Evolutionary conservation across 1,284 basidiomycete genomes (phyloP).

Genomic region (Neonothopanus nambi): DNA sequence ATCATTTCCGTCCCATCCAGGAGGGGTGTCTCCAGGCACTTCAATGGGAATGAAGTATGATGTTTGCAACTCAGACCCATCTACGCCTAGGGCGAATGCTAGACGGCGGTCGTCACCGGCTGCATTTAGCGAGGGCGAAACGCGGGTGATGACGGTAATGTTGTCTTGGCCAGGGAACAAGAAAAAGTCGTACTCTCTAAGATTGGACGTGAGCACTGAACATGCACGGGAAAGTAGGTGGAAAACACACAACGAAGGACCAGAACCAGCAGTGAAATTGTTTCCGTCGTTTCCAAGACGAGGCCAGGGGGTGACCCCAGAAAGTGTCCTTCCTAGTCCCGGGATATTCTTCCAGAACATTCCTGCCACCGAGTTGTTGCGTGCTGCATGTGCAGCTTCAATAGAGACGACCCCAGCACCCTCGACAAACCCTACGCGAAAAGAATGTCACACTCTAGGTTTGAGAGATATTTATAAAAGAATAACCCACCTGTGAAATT

Average conservation of each 20-base stretch:
- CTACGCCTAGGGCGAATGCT: conserved; percentile 57
- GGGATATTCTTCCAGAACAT: conserved; percentile 61
- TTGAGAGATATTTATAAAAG: background rate
- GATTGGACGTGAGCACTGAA: conserved; percentile 3
- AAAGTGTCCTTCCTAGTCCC: conserved; percentile 57
- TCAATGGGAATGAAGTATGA: conserved; percentile 51
- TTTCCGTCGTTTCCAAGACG: conserved; percentile 47
- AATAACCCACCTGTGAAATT: conserved; percentile 47
- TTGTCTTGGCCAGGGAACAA: conserved; percentile 47
- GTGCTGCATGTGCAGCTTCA: conserved; percentile 58
- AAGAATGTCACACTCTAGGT: background rate
- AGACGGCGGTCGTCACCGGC: conserved; percentile 54
- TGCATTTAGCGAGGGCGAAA: conserved; percentile 65
- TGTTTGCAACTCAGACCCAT: conserved; percentile 42
- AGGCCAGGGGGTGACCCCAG: conserved; percentile 65
- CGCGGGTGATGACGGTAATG: conserved; percentile 48
- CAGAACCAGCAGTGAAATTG: conserved; percentile 60
- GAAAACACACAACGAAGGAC: conserved; percentile 54
- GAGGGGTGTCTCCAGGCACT: conserved; percentile 52
- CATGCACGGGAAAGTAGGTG: background rate
- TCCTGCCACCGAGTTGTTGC: conserved; percentile 52
- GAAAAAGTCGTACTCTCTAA: conserved; percentile 66
- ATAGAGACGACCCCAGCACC: conserved; percentile 64
- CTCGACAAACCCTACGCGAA: conserved; percentile 56
- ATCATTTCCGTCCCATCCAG: conserved; percentile 47